Evolutionary conservation across 768 basidiomycete genomes (phyloP), one percentile per base, ranked within the genome.

Genomic region (Lactifluus volemus): DNA sequence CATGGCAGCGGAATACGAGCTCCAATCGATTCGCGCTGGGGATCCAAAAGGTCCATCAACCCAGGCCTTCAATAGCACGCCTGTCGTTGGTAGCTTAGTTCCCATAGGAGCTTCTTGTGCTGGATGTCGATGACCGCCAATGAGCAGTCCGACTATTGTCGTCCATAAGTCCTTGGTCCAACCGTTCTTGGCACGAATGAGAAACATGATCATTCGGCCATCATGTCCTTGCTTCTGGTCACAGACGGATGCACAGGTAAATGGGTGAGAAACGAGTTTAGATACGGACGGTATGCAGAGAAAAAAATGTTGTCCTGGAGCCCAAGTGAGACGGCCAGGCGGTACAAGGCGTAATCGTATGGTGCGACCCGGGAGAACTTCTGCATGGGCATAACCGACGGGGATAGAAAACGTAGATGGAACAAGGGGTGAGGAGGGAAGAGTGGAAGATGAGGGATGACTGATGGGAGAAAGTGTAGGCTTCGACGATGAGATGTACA

Each of bases 301-400:
- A 25, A 86, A 76, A 66, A 90, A 83, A 70, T 88, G 85, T 70
- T 91, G 89, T n/a, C 89, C 89, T 2, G 89, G 83, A 1, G 82
- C 78, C 89, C 89, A 91, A 0, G 76, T 70, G 52, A 86, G 69
- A 53, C 77, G 78, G 2, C 79, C 77, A 0, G 84, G 78, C 0
- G 85, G 76, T 57, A 82, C 73, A 44, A 89, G 73, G 0, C 84
- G 82, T n/a, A 91, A 70, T 47, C 89, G 84, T 17, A 91, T 72
- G 5, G 85, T 88, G 3, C 79, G 76, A 9, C 89, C 89, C 0
- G 89, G 82, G 17, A 91, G 74, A 8, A 89, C 73, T 63, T 87
- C 84, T 1, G 81, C 84, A 49, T 85, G 80, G 1, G 81, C 86
- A 71, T 81, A 88, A 2, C 89, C 89, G 10, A 78, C 74, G 0